A percentile compares a stretch with the other conserved stretches of the same genome.
Evolutionary conservation across 2,329 filamentous ascomycete genomes (phyloP).

Genomic region (Pseudonectria foliicola): DNA sequence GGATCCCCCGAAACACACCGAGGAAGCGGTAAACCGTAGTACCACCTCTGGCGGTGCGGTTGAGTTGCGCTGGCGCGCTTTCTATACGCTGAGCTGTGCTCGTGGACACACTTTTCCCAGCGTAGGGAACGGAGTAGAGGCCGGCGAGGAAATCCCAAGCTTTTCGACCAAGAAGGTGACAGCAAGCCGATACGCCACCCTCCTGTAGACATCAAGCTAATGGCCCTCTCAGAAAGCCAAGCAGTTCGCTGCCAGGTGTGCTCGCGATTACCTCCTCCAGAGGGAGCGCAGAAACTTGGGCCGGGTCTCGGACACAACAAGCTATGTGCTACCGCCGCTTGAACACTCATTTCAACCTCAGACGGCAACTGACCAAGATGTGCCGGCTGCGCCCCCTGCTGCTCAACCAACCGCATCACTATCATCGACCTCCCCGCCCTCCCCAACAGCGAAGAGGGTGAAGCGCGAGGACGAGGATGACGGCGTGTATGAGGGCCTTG

Average conservation of each 20-base stretch:
- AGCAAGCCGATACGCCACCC: background rate
- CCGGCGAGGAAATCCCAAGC: conserved; percentile 20
- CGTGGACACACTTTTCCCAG: conserved; percentile 18
- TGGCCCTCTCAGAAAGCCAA: conserved; percentile 34
- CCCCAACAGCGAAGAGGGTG: conserved; percentile 6
- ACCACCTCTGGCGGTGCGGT: conserved; percentile 16
- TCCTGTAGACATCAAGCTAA: background rate
- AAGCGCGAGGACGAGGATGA: conserved; percentile 12
- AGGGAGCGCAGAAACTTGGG: no score
- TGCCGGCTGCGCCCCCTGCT: no score
- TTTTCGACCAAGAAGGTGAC: conserved; percentile 42
- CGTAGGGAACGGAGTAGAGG: conserved; percentile 28
- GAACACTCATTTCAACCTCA: background rate
- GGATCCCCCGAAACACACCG: background rate
- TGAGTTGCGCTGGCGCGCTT: conserved; percentile 18
- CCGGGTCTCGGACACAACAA: no score
- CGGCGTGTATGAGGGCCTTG: conserved; percentile 1
- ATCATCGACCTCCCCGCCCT: conserved; percentile 4
- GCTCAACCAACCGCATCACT: conserved; percentile 6
- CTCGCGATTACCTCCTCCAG: conserved; percentile 33
- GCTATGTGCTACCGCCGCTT: conserved; percentile 2
- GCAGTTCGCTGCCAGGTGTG: conserved; percentile 44
- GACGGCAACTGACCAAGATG: background rate
- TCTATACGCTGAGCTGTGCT: conserved; percentile 16
- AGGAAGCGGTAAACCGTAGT: conserved; percentile 7